phyloP scores from a whole-genome alignment of 306 rosid species.

The Elaeagnus macrophylla region DNA sequence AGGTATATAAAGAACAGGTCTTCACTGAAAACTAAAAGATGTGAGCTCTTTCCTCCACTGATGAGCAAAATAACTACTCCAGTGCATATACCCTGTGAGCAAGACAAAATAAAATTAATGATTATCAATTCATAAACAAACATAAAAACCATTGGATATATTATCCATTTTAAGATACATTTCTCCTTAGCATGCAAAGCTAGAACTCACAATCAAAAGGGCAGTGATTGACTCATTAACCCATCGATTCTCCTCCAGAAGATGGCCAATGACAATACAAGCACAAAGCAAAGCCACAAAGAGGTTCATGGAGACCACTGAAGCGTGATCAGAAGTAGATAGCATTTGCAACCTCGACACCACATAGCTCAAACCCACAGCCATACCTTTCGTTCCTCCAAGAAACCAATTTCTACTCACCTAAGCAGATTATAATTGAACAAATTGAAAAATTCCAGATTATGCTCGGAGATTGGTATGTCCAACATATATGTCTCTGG shows the following conservation, averaged over 20 bases:
- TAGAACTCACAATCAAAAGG: constrained; percentile 65
- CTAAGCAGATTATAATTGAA: constrained; percentile 1
- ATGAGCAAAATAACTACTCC: constrained; percentile 67
- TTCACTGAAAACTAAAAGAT: constrained; percentile 85
- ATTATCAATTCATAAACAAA: too few species aligned
- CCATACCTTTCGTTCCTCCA: constrained; percentile 34
- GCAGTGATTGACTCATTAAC: constrained; percentile 91
- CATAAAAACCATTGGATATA: background rate
- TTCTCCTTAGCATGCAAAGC: background rate
- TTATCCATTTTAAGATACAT: background rate
- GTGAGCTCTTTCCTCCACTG: constrained; percentile 82
- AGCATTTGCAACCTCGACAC: constrained; percentile 39
- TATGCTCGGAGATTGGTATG: constrained; percentile 12
- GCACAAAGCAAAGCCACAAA: constrained; percentile 88
- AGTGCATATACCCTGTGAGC: constrained; percentile 66
- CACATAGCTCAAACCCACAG: constrained; percentile 24
- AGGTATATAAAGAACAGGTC: constrained; percentile 91
- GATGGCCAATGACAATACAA: constrained; percentile 92
- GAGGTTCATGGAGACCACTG: constrained; percentile 76
- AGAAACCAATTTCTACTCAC: constrained; percentile 6
- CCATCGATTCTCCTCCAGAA: constrained; percentile 95
- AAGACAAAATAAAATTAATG: constrained; percentile 17
- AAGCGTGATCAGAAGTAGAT: constrained; percentile 66
- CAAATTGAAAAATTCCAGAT: constrained; percentile 9
- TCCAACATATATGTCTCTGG: constrained; percentile 43